A percentile compares a stretch with the other conserved stretches of the same genome.
Conservation (phyloP, 148 eudicot species). For the Camellia granthamiana region DNA sequence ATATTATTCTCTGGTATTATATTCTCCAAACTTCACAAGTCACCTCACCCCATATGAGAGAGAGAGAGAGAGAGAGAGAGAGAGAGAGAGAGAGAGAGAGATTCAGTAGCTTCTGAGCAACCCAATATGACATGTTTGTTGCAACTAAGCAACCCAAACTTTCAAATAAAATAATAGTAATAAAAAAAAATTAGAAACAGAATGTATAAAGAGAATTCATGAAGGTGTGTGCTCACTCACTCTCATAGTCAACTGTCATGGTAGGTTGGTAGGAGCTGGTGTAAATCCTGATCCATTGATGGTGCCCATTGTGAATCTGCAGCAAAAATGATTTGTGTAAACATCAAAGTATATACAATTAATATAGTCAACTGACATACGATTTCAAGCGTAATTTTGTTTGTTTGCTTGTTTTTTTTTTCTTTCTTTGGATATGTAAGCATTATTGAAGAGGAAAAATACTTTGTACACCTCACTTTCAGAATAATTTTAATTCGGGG, state of each 20-base stretch:
- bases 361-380: too few relatives aligned
- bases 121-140: conserved; percentile 23
- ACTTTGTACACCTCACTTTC: too few relatives aligned
- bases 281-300: too few relatives aligned
- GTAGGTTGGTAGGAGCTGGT: too few relatives aligned
- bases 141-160: conserved; percentile 27
- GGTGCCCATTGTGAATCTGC: too few relatives aligned
- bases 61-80: conserved; percentile 12
- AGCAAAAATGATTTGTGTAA: too few relatives aligned
- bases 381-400: too few relatives aligned
- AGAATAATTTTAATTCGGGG: too few relatives aligned
- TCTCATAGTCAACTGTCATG: conserved; percentile 3
- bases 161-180: not conserved
- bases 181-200: not conserved
- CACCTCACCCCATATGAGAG: not conserved
- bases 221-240: not conserved
- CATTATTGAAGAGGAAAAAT: too few relatives aligned
- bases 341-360: too few relatives aligned
- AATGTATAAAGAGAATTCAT: conserved; percentile 12
- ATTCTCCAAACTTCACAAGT: conserved; percentile 4
- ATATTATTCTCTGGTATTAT: not conserved
- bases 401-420: too few relatives aligned
- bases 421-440: too few relatives aligned
- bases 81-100: not conserved
- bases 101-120: conserved; percentile 26